A percentile compares a stretch with the other conserved stretches of the same genome.
Conservation (phyloP, 495 filamentous ascomycete genomes). For the Aspergillus affinis region DNA sequence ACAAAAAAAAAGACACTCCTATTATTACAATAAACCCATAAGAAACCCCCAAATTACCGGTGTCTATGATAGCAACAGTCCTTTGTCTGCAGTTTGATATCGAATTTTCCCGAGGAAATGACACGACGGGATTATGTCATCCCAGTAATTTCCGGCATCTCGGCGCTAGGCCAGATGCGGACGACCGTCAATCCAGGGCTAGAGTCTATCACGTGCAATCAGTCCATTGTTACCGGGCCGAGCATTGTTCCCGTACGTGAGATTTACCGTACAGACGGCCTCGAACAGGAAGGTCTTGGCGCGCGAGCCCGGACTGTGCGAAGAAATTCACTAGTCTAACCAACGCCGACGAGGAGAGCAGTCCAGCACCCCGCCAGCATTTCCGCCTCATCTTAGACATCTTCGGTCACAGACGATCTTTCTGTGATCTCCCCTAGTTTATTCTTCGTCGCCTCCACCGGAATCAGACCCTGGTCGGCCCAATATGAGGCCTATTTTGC, state of each 20-base stretch:
- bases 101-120: not conserved
- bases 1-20: not conserved
- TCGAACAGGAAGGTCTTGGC: constrained; percentile 41
- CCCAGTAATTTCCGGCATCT: not conserved
- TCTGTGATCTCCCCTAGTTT: constrained; percentile 13
- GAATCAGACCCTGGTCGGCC: constrained; percentile 21
- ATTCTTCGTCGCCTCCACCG: constrained; percentile 14
- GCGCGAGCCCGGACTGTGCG: constrained; percentile 43
- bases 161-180: constrained; percentile 3
- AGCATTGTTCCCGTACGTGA: constrained; percentile 21
- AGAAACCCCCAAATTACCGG: not conserved
- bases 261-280: constrained; percentile 16
- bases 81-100: not conserved
- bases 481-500: constrained; percentile 89
- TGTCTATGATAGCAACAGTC: not conserved
- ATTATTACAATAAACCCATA: not conserved
- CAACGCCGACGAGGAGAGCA: constrained; percentile 39
- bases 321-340: constrained; percentile 48
- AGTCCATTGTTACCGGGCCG: constrained; percentile 27
- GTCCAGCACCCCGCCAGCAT: constrained; percentile 41
- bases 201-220: constrained; percentile 26
- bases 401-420: constrained; percentile 26
- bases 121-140: not conserved
- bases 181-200: constrained; percentile 25
- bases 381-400: constrained; percentile 25